Base-by-base conservation (phyloP, 2,329 filamentous ascomycete genomes). In the Dothistroma septosporum region DNA sequence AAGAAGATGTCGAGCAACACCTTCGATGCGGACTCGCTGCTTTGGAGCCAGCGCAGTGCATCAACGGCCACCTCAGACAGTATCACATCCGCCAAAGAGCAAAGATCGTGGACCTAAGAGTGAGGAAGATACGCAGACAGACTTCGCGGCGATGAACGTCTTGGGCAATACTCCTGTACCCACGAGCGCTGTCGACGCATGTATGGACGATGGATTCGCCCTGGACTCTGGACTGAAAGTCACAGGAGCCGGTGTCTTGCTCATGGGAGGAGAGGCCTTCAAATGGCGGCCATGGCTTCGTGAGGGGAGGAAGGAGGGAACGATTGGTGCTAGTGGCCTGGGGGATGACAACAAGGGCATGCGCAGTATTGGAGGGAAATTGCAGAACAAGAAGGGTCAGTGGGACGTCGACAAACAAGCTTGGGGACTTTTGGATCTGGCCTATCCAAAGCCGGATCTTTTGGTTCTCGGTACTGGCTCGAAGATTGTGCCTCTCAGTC, bases 401-500 rank as follows among this genome's bases (percentile, higher is more conserved):
- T 92, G 90, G 80, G 90, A 96, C 68, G 82, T 94, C 31, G 80
- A 82, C 4, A 79, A 84, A 59, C 83, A 85, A 63, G 85, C 84
- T 14, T 92, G 93, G 82, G 90, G 88, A 2, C 68, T 95, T 48
- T 78, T 97, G 73, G 85, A 87, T 54, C 68, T 93, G 63, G 78
- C 96, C 28, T 96, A 90, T 89, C 93, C 93, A 61, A 87, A 93
- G 74, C 93, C 93, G 91, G 93, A 97, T 79, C 79, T 97, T 19
- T 79, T 99, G 46, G 89, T 99, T 58, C 78, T 99, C n/a, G 94
- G 94, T 1, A 84, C 94, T 4, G 94, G 94, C 0, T 85, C 84
- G 21, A 82, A 83, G 21, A 90, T 94, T 55, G 79, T 87, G 54
- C 92, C 92, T 0, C 76, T 97, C 8, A 90, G 89, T 59, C 89